Conservation (phyloP, 1,139 yeast genomes). For the Eremothecium cymbalariae region DNA sequence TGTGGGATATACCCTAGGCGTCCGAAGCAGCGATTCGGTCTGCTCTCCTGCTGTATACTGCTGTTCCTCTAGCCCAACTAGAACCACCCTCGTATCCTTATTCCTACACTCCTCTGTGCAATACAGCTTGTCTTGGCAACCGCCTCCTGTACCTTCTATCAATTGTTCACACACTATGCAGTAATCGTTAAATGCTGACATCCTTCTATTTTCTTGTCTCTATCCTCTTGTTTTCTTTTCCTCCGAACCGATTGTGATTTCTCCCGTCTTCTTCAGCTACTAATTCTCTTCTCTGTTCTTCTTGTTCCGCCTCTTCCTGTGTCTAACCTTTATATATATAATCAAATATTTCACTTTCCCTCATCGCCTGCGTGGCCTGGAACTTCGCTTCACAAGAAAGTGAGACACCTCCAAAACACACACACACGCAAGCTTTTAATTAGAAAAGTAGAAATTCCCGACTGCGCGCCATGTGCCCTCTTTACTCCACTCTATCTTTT, state of each 20-base stretch:
- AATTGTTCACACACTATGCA: constrained; percentile 59
- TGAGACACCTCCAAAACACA: too few species aligned
- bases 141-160: constrained; percentile 31
- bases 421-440: too few species aligned
- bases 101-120: constrained; percentile 52
- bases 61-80: too few species aligned
- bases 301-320: too few species aligned
- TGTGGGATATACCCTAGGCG: too few species aligned
- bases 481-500: too few species aligned
- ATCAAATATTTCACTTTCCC: constrained; percentile 1
- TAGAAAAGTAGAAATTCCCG: too few species aligned
- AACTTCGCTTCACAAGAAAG: too few species aligned
- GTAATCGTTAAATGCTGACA: constrained; percentile 57
- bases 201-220: constrained; percentile 16
- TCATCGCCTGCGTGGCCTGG: constrained; percentile 2
- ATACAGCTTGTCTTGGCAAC: constrained; percentile 42
- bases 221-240: background rate
- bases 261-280: background rate
- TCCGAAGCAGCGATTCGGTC: too few species aligned
- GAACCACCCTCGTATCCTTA: constrained; percentile 34
- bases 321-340: background rate
- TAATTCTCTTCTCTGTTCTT: background rate
- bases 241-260: background rate
- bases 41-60: too few species aligned
- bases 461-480: too few species aligned